Evolutionary conservation across 1,139 yeast species (phyloP).

Genomic region (Hemisphaericaspora subhashii): DNA sequence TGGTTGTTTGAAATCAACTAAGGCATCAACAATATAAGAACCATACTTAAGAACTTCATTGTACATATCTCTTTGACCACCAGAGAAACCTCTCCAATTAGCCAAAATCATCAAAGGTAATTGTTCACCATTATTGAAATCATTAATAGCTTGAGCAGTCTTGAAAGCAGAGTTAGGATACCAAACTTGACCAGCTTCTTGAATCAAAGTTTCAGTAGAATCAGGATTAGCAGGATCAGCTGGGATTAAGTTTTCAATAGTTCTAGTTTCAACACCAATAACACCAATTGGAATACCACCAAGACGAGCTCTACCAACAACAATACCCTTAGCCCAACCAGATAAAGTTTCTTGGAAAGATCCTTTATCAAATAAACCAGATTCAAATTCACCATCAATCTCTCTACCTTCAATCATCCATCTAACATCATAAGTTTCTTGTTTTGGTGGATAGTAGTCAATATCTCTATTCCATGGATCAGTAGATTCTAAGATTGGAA

Average conservation of each 20-base stretch:
- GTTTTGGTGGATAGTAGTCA: constrained; percentile 72
- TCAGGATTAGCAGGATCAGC: constrained; percentile 99
- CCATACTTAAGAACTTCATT: constrained; percentile 97
- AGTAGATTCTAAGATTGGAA: constrained; percentile 80
- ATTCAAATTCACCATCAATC: constrained; percentile 65
- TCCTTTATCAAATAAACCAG: constrained; percentile 86
- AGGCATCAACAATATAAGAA: constrained; percentile 93
- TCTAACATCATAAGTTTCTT: constrained; percentile 85
- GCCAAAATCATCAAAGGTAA: constrained; percentile 96
- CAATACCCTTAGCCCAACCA: constrained; percentile 99
- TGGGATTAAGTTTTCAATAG: constrained; percentile 84
- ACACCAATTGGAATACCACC: constrained; percentile 99
- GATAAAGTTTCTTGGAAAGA: constrained; percentile 97
- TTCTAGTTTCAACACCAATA: constrained; percentile 91
- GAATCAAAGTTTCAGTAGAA: constrained; percentile 81
- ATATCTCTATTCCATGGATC: constrained; percentile 95
- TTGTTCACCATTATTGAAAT: constrained; percentile 96
- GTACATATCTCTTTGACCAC: constrained; percentile 99
- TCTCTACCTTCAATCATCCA: constrained; percentile 90
- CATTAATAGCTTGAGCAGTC: constrained; percentile 97
- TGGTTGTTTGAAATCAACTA: constrained; percentile 95
- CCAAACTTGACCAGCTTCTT: constrained; percentile 99
- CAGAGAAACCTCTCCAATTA: constrained; percentile 99
- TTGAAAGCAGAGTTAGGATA: constrained; percentile 98
- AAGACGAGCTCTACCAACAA: constrained; percentile 96